These are phyloP conservation scores for Sphagnum magellanicum DNA, from an alignment of 228 moss, liverwort and hornwort genomes.

Conservation along the genomic window DNA sequence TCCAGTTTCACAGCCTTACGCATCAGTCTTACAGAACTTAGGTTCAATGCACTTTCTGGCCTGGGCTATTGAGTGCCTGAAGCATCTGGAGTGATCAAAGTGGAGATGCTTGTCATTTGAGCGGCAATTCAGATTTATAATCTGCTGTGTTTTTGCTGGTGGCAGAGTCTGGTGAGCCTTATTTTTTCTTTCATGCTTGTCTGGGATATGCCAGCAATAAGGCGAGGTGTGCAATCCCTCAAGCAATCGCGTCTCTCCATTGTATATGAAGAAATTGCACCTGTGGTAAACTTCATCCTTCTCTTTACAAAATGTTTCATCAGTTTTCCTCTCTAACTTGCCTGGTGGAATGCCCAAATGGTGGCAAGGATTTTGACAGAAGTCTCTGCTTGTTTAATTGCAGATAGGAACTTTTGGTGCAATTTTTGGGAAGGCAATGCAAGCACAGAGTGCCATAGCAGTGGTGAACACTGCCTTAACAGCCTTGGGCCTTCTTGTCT, in stretches of 20 bases:
- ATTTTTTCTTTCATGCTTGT: constrained; percentile 63
- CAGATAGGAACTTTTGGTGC: constrained; percentile 43
- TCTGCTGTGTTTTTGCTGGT: not conserved
- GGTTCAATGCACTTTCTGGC: too few species aligned
- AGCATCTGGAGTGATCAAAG: too few species aligned
- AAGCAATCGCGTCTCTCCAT: constrained; percentile 44
- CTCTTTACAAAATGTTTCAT: too few species aligned
- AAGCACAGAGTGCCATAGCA: constrained; percentile 60
- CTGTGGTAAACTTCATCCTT: constrained; percentile 25
- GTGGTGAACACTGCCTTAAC: constrained; percentile 52
- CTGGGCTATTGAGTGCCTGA: too few species aligned
- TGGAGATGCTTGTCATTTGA: too few species aligned
- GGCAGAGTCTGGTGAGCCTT: constrained; percentile 51
- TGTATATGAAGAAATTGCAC: constrained; percentile 51
- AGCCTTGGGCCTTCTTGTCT: constrained; percentile 30
- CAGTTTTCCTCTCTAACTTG: too few species aligned
- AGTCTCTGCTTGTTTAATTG: not conserved
- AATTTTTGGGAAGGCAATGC: constrained; percentile 55
- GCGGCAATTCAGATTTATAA: too few species aligned
- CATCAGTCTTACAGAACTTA: too few species aligned
- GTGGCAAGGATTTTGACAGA: too few species aligned
- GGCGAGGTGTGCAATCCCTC: constrained; percentile 34
- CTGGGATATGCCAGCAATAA: constrained; percentile 58
- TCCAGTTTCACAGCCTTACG: too few species aligned
- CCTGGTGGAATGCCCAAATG: too few species aligned